phyloP scores from a whole-genome alignment of 2,329 filamentous ascomycete species.

The Cercospora sesami region DNA sequence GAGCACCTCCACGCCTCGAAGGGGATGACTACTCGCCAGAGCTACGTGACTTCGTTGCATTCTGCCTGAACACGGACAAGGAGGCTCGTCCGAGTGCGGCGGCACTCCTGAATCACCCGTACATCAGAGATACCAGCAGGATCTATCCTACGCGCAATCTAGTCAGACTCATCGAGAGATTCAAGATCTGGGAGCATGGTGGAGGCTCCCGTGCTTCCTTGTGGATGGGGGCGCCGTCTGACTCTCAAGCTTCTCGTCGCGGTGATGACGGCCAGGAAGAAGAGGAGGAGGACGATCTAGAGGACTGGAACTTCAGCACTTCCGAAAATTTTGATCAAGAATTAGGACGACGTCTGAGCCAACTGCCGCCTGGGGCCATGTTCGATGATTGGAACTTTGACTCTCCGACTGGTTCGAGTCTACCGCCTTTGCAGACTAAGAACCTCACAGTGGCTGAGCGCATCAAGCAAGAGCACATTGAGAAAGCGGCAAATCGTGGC shows the following conservation, averaged over 20 bases:
- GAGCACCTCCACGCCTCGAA: conserved; percentile 67
- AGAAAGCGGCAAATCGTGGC: conserved; percentile 59
- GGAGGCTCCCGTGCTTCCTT: conserved; percentile 69
- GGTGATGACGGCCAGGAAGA: conserved; percentile 32
- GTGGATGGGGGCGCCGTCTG: conserved; percentile 57
- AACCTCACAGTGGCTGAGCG: conserved; percentile 31
- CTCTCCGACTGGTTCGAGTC: conserved; percentile 21
- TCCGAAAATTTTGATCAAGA: conserved; percentile 60
- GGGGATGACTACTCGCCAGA: conserved; percentile 69
- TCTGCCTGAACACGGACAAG: conserved; percentile 69
- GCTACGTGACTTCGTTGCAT: conserved; percentile 69
- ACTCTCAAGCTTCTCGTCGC: conserved; percentile 25
- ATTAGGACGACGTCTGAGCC: conserved; percentile 38
- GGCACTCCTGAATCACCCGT: conserved; percentile 67
- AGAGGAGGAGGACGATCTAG: conserved; percentile 28
- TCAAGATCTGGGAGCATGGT: conserved; percentile 72
- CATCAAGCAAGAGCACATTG: conserved; percentile 54
- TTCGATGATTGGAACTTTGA: conserved; percentile 30
- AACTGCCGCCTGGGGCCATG: conserved; percentile 31
- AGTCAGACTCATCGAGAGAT: conserved; percentile 67
- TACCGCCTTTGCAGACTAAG: conserved; percentile 26
- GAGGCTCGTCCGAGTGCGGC: conserved; percentile 68
- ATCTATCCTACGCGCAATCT: conserved; percentile 65
- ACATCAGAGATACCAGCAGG: conserved; percentile 63
- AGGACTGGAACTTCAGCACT: conserved; percentile 67